phyloP scores from a whole-genome alignment of 495 filamentous ascomycete species.

The Tuber calosporum region DNA sequence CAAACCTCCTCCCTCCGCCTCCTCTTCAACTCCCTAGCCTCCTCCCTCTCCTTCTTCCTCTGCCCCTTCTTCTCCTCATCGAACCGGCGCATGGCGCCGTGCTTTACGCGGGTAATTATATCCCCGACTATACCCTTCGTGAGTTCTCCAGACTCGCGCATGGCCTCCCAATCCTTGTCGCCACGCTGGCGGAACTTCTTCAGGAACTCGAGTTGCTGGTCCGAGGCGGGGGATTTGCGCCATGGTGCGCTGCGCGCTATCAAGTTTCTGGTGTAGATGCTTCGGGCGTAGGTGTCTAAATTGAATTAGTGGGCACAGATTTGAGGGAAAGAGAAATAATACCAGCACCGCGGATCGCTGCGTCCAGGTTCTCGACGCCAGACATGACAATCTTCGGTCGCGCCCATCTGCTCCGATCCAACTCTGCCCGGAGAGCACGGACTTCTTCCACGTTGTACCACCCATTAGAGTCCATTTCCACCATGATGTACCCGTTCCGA shows the following conservation, averaged over 20 bases:
- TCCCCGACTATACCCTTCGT: constrained; percentile 79
- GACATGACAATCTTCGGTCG: constrained; percentile 59
- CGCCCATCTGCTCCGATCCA: constrained; percentile 36
- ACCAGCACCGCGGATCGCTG: constrained; percentile 74
- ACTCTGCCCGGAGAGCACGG: constrained; percentile 41
- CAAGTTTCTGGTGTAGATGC: constrained; percentile 54
- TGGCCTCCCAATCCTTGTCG: constrained; percentile 35
- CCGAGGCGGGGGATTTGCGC: constrained; percentile 59
- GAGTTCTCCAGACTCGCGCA: constrained; percentile 40
- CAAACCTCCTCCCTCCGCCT: constrained; percentile 7
- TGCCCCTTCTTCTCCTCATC: constrained; percentile 8
- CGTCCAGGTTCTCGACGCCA: constrained; percentile 51
- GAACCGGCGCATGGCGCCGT: constrained; percentile 53
- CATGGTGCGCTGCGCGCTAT: constrained; percentile 57
- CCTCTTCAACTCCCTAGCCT: constrained; percentile 9
- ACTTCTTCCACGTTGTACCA: constrained; percentile 43
- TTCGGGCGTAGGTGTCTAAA: constrained; percentile 56
- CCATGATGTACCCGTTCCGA: constrained; percentile 54
- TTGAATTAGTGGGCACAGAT: background rate
- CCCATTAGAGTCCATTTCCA: constrained; percentile 49
- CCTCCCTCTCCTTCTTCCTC: constrained; percentile 7
- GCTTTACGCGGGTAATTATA: constrained; percentile 86
- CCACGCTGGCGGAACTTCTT: constrained; percentile 57
- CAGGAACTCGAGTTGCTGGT: constrained; percentile 62
- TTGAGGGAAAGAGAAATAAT: background rate